These are phyloP conservation scores for Suillus lakei DNA, from an alignment of 768 basidiomycete species.

Conservation along the genomic window DNA sequence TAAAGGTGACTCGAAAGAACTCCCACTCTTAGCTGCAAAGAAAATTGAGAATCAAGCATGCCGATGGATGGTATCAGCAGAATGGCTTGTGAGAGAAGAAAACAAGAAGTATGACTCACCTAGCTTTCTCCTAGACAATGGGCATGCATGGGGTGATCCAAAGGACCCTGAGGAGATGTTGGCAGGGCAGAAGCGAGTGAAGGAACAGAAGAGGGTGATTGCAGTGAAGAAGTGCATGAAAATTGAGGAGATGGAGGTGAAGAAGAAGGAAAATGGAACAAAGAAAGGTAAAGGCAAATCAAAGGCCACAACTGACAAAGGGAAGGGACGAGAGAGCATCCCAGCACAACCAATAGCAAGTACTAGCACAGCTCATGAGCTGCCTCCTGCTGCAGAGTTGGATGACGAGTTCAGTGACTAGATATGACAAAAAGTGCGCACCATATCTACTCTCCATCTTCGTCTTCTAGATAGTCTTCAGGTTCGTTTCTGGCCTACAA, in stretches of 20 bases:
- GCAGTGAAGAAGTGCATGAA: background rate
- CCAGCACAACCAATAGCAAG: background rate
- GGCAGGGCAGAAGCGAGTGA: background rate
- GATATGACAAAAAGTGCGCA: background rate
- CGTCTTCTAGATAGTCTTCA: background rate
- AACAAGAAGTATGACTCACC: background rate
- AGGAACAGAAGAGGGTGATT: constrained; percentile 1
- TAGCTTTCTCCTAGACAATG: too few relatives aligned
- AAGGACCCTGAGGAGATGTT: constrained; percentile 1
- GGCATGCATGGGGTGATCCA: constrained; percentile 10
- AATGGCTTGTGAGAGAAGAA: constrained; percentile 22
- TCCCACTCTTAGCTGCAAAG: background rate
- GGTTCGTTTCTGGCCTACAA: background rate
- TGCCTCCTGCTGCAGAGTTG: background rate
- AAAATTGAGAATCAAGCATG: constrained; percentile 15
- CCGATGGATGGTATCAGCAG: constrained; percentile 28
- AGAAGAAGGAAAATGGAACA: background rate
- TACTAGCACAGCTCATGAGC: background rate
- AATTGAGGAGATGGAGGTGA: background rate
- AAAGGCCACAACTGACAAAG: background rate
- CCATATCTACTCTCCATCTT: background rate
- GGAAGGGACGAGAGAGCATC: background rate
- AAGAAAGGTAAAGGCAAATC: background rate
- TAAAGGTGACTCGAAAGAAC: background rate
- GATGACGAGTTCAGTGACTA: background rate